Base-by-base conservation (phyloP, 2,329 filamentous ascomycete species). In the Calonectria pseudoturangicola region DNA sequence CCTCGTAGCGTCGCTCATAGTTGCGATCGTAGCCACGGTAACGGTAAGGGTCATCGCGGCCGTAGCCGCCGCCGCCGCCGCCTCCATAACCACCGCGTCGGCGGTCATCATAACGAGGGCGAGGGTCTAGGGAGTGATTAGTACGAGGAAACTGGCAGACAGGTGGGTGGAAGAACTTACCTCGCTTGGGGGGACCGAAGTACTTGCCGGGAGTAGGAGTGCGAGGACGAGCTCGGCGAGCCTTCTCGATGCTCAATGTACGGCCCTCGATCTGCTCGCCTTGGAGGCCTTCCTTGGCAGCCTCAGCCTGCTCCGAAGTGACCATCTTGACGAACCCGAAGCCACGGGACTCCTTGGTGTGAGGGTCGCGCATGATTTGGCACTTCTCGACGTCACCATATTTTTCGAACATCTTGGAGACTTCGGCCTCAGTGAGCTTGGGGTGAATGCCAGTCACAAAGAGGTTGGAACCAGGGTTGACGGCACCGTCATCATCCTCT, bases 281-380 rank as follows among this genome's bases (percentile, higher is more conserved):
- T 85, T 98, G 96, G 39, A 99, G 90, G 67, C 94, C 96, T 82
- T 98, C 97, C 88, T 97, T 98, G 79, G 97, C 97, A 79, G 97
- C 96, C 85, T 99, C 97, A 76, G 97, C 97, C 86, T 98, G 94
- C 69, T 98, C 96, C 62, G 95, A 92, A 71, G 95, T 97, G 73
- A 95, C 92, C 96, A 99, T 98, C 89, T 99, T 98, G 84, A 99
- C 97, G 88, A 99, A 99, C 70, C 97, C 97, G 79, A 99, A 99
- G 78, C 97, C 97, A 86, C 97, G 97, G 79, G 96, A 98, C 87
- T 99, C 97, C 87, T 98, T 98, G 82, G 95, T 97, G 86, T 99
- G 97, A 74, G 97, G 97, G 83, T 99, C 97, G 82, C 96, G 92
- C 97, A 99, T 99, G 88, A 99, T 99, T 85, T 98, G 97, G 88